Conservation (phyloP, 2,329 filamentous ascomycete genomes). For the Fusarium zealandicum region DNA sequence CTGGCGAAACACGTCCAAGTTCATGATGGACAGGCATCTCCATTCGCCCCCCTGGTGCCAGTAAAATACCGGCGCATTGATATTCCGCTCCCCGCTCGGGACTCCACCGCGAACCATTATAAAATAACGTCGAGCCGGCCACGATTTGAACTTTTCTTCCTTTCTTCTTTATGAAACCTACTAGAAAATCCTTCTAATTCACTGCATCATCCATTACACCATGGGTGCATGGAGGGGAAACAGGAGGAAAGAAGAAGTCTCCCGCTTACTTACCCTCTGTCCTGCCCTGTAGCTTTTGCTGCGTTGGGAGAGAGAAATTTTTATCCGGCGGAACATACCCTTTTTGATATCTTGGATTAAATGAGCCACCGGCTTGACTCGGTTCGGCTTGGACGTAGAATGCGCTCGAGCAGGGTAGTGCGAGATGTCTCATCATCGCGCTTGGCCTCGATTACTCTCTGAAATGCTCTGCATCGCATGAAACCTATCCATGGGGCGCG, state of each 20-base stretch:
- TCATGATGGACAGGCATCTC: too few relatives aligned
- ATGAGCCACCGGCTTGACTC: background rate
- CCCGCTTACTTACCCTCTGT: constrained; percentile 60
- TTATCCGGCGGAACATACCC: constrained; percentile 45
- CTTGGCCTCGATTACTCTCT: too few relatives aligned
- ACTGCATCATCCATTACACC: constrained; percentile 67
- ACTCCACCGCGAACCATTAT: constrained; percentile 16
- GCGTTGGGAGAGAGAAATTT: constrained; percentile 49
- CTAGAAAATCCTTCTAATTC: constrained; percentile 70
- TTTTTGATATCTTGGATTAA: background rate
- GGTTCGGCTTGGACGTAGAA: background rate
- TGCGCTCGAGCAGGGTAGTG: too few relatives aligned
- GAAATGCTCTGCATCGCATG: too few relatives aligned
- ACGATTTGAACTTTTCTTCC: constrained; percentile 32
- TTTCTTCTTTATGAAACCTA: constrained; percentile 49
- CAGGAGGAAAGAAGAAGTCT: constrained; percentile 67
- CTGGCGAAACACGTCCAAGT: too few relatives aligned
- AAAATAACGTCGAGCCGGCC: constrained; percentile 23
- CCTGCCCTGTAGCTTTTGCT: constrained; percentile 46
- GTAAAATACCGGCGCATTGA: constrained; percentile 30
- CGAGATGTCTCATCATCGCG: too few relatives aligned
- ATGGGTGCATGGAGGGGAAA: constrained; percentile 73
- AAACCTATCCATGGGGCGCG: too few relatives aligned
- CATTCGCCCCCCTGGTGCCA: too few relatives aligned
- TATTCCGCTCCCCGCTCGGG: constrained; percentile 38